These are phyloP conservation scores for Exophiala aquamarina DNA, from an alignment of 2,329 filamentous ascomycete genomes.

Conservation along the genomic window DNA sequence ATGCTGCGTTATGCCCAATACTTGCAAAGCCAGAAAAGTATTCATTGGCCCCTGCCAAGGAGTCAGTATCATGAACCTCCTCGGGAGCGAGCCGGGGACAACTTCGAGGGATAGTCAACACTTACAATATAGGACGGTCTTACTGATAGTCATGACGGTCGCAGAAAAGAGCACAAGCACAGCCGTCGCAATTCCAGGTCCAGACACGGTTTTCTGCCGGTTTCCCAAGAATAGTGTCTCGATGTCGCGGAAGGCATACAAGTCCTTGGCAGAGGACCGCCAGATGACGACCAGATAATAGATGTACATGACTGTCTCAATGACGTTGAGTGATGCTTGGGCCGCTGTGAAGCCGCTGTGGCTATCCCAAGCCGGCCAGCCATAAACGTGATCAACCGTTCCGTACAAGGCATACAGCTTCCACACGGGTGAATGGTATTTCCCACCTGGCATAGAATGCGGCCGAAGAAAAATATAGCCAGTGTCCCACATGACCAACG, in stretches of 20 bases:
- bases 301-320: conserved; percentile 67
- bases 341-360: conserved; percentile 74
- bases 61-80: conserved; percentile 3
- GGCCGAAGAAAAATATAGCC: conserved; percentile 78
- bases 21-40: conserved; percentile 60
- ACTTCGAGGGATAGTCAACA: conserved; percentile 19
- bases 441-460: conserved; percentile 76
- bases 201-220: conserved; percentile 26
- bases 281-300: conserved; percentile 52
- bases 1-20: conserved; percentile 60
- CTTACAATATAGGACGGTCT: conserved; percentile 68
- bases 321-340: conserved; percentile 67
- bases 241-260: conserved; percentile 36
- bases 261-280: conserved; percentile 4
- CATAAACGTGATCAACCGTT: conserved; percentile 77
- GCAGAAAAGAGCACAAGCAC: conserved; percentile 60
- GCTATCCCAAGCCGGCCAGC: conserved; percentile 67
- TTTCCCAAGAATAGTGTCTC: conserved; percentile 29
- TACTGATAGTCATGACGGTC: conserved; percentile 64
- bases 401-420: conserved; percentile 79
- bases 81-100: background rate
- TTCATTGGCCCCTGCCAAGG: conserved; percentile 57
- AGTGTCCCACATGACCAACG: conserved; percentile 79
- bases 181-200: conserved; percentile 50
- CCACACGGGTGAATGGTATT: conserved; percentile 70